Evolutionary conservation across 768 basidiomycete species (phyloP).

Genomic region (Myochromella boudieri): DNA sequence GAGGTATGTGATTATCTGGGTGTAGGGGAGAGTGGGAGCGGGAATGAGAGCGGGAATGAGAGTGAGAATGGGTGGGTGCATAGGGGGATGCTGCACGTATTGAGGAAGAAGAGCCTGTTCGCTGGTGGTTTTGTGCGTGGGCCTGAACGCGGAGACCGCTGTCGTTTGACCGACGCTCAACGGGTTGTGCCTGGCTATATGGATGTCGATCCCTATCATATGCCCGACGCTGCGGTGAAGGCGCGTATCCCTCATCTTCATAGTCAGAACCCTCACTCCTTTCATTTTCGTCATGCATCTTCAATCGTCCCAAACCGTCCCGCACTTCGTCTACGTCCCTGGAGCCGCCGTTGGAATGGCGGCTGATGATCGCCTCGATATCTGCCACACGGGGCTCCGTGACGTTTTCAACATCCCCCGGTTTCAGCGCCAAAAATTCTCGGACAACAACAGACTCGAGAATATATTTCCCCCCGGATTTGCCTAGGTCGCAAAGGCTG

Average conservation of each 20-base stretch:
- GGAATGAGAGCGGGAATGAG: constrained; percentile 36
- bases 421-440: constrained; percentile 79
- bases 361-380: constrained; percentile 52
- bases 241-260: constrained; percentile 55
- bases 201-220: constrained; percentile 39
- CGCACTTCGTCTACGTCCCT: constrained; percentile 38
- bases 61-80: constrained; percentile 42
- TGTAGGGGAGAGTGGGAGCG: no score
- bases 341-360: constrained; percentile 1
- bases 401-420: constrained; percentile 80
- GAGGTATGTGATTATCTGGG: no score
- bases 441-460: constrained; percentile 79
- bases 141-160: constrained; percentile 39
- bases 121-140: constrained; percentile 49
- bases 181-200: constrained; percentile 26
- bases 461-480: constrained; percentile 71
- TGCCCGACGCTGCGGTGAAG: constrained; percentile 38
- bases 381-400: constrained; percentile 59
- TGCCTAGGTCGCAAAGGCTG: constrained; percentile 72
- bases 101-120: constrained; percentile 50
- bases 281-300: constrained; percentile 41
- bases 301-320: constrained; percentile 52
- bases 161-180: constrained; percentile 40
- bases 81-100: constrained; percentile 39
- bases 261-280: constrained; percentile 68